Evolutionary conservation across 2,329 filamentous ascomycete species (phyloP).

Genomic region (Colletotrichum brevisporum): DNA sequence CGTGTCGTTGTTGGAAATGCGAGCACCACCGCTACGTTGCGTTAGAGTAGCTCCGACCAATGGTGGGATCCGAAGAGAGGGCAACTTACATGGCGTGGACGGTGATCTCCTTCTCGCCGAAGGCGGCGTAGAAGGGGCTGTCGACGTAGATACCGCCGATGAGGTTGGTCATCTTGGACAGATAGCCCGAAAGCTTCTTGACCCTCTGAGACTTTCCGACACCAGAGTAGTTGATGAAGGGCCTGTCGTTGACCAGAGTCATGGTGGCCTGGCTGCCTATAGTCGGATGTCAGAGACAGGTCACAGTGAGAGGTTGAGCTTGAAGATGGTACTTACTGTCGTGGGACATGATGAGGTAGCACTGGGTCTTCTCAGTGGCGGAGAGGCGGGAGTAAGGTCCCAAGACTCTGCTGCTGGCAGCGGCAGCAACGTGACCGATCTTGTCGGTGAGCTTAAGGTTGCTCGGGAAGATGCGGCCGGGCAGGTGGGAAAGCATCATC

Average conservation of each 20-base stretch:
- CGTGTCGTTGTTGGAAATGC: constrained; percentile 72
- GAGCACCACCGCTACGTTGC: constrained; percentile 64
- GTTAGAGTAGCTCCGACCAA: constrained; percentile 33
- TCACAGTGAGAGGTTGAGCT: neutral
- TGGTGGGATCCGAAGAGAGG: no score
- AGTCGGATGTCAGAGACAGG: constrained; percentile 20
- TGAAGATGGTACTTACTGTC: constrained; percentile 58
- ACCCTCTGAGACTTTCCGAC: constrained; percentile 70
- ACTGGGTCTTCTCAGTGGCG: constrained; percentile 71
- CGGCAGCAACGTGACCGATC: constrained; percentile 61
- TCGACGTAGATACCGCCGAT: constrained; percentile 73
- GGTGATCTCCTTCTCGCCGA: constrained; percentile 71
- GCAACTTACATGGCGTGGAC: constrained; percentile 72
- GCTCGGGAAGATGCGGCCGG: constrained; percentile 58
- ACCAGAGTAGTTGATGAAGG: constrained; percentile 71
- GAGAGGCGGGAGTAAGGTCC: constrained; percentile 70
- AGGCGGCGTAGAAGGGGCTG: constrained; percentile 68
- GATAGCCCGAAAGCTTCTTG: constrained; percentile 64
- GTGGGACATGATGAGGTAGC: constrained; percentile 77
- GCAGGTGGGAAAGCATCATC: constrained; percentile 68
- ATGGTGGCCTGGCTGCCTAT: constrained; percentile 69
- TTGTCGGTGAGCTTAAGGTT: constrained; percentile 56
- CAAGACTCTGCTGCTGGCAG: constrained; percentile 65
- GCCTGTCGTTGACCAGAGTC: constrained; percentile 71
- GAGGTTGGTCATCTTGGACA: constrained; percentile 67